Evolutionary conservation across 2,329 filamentous ascomycete genomes (phyloP), one percentile per base, ranked within the genome.

Genomic region (Didymella pinodella): DNA sequence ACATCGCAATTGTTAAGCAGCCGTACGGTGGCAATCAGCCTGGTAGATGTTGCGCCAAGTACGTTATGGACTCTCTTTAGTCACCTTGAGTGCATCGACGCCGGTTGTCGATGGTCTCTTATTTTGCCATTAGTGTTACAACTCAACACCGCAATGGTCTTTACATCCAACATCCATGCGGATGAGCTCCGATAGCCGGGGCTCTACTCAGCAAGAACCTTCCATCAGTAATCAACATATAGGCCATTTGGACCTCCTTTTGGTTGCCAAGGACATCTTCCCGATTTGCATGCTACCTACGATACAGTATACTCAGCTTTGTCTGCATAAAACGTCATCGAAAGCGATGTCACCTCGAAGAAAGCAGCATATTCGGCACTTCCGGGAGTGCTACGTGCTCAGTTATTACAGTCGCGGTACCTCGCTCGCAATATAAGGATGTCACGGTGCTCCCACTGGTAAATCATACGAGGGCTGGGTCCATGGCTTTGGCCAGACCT

Each of bases 331-430:
- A 6, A 56, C 48, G 16, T 59, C 62, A 7, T 32, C 48, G 2
- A 48, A 49, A 2, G 48, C 59, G 0, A 4, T 46, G n/a, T 54
- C 61, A 3, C 63, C 71, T 32, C 79, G 6, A 61, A 75, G 18
- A 11, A 75, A 79, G 29, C 79, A 81, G 44, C 68, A 77, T 14
- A 71, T 68, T 32, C 72, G 78, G 0, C 67, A 79, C 0, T 82
- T 82, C 60, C 81, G 80, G 80, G 72, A 79, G 38, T 79, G 77
- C 61, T 82, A 81, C 50, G 71, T 80, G n/a, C 75, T 81, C 14
- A 79, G 81, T 55, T 68, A 79, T 18, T 81, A 82, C 43, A 81
- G 76, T 57, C 81, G 80, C 1, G 75, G 73, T 0, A 78, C 77
- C 1, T 66, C 82, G 0, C 80, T 79, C 54, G 76, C 79, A 0